A percentile compares a stretch with the other conserved stretches of the same genome.
phyloP scores from a whole-genome alignment of 164 flowering plant species.

The Euptelea pleiosperma region DNA sequence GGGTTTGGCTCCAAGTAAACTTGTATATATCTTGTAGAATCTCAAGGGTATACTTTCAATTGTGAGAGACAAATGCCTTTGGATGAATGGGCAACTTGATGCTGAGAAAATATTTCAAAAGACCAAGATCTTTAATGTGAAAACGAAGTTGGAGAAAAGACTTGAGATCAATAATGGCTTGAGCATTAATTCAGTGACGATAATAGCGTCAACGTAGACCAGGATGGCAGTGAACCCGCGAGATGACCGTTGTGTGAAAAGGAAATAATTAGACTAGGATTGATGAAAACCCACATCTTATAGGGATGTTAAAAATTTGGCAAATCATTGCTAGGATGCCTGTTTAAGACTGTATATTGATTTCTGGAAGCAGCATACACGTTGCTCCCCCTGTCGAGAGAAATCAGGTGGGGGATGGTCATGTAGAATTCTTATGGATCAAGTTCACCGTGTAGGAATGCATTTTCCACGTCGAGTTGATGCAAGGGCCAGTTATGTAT shows the following conservation, averaged over 20 bases:
- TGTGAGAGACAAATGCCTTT: no score
- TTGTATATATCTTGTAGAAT: background rate
- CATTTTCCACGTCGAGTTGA: background rate
- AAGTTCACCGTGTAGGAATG: background rate
- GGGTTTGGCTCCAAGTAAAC: background rate
- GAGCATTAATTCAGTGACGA: background rate
- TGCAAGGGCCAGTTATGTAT: background rate
- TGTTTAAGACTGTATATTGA: background rate
- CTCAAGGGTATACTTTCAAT: background rate
- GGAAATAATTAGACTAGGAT: background rate
- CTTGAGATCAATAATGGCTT: no score
- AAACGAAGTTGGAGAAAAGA: background rate
- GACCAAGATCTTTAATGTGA: background rate
- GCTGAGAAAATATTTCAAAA: background rate
- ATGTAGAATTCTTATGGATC: background rate
- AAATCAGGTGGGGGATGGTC: background rate
- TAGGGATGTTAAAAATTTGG: background rate
- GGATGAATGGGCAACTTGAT: background rate
- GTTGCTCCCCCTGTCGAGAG: no score
- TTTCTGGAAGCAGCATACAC: background rate
- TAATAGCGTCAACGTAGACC: background rate
- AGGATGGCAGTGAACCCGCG: background rate
- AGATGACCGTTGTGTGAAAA: no score
- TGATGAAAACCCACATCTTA: background rate
- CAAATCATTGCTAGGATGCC: background rate